Percentiles rank a stretch among this genome's conserved stretches.
Conservation (phyloP, 192 early-diverging fungal genomes). For the Dissophora ornata region DNA sequence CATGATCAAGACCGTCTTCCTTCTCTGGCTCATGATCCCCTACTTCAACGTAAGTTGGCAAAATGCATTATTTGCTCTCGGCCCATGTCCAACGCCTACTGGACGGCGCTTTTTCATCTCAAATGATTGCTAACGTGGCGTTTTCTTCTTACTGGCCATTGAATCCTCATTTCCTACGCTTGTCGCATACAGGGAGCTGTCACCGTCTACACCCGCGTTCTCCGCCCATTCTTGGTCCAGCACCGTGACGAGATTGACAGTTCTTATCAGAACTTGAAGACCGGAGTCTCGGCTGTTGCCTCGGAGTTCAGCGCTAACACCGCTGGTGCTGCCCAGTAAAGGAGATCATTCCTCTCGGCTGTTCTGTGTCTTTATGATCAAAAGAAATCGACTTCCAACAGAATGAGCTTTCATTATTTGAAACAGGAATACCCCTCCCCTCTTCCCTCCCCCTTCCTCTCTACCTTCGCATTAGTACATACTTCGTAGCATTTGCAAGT, state of each 20-base stretch:
- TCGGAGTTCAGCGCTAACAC: slow-evolving; percentile 40
- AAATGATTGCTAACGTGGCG: slow-evolving; percentile 9
- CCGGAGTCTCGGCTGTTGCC: slow-evolving; percentile 54
- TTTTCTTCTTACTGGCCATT: slow-evolving; percentile 10
- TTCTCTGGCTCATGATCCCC: slow-evolving; percentile 88
- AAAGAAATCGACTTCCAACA: too few species aligned
- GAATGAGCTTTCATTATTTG: too few species aligned
- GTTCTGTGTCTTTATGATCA: too few species aligned
- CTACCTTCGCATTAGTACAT: too few species aligned
- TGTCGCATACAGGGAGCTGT: slow-evolving; percentile 74
- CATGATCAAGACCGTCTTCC: slow-evolving; percentile 88
- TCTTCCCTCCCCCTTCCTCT: too few species aligned
- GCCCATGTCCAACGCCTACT: background rate
- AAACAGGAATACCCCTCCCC: too few species aligned
- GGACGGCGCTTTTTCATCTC: too few species aligned
- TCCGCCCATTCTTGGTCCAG: slow-evolving; percentile 81
- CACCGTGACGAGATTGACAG: slow-evolving; percentile 57
- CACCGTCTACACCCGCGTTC: slow-evolving; percentile 76
- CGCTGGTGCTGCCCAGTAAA: slow-evolving; percentile 43
- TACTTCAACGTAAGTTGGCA: slow-evolving; percentile 63
- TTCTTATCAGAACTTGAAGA: slow-evolving; percentile 42
- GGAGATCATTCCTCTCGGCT: background rate
- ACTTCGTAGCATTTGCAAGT: too few species aligned
- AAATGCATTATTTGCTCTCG: background rate
- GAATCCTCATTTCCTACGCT: background rate